Percentiles rank a stretch among this genome's conserved stretches.
phyloP scores from a whole-genome alignment of 2,329 filamentous ascomycete genomes.

The Aspergillus pseudoviridinutans region DNA sequence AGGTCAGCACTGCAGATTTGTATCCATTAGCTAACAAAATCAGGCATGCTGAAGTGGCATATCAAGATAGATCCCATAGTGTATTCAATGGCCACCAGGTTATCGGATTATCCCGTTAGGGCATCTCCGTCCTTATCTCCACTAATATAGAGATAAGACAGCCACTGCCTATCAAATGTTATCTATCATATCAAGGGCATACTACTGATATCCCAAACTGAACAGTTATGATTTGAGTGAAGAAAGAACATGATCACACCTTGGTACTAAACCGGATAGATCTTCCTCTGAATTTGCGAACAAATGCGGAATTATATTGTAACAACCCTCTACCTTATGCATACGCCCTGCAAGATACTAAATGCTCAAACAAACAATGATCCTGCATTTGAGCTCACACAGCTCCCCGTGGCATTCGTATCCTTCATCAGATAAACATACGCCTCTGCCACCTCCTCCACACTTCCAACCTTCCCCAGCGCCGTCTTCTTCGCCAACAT shows the following conservation, averaged over 20 bases:
- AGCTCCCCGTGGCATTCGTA: not conserved
- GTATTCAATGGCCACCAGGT: too few relatives aligned
- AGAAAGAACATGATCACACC: not conserved
- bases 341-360: not conserved
- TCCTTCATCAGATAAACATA: conserved; percentile 24
- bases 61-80: too few relatives aligned
- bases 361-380: not conserved
- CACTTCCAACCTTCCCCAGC: not conserved
- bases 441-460: conserved; percentile 26
- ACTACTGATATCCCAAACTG: not conserved
- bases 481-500: not conserved
- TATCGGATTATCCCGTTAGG: not conserved
- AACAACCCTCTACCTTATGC: too few relatives aligned
- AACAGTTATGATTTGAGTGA: too few relatives aligned
- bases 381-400: not conserved
- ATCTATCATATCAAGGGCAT: not conserved
- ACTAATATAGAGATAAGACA: not conserved
- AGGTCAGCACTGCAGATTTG: not conserved
- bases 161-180: not conserved
- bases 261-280: not conserved
- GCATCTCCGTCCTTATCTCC: not conserved
- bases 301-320: not conserved
- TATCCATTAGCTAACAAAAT: not conserved
- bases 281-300: not conserved
- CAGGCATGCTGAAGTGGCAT: not conserved